Evolutionary conservation across 225 moss, liverwort and hornwort species (phyloP).

Genomic region (Straminergon stramineum): DNA sequence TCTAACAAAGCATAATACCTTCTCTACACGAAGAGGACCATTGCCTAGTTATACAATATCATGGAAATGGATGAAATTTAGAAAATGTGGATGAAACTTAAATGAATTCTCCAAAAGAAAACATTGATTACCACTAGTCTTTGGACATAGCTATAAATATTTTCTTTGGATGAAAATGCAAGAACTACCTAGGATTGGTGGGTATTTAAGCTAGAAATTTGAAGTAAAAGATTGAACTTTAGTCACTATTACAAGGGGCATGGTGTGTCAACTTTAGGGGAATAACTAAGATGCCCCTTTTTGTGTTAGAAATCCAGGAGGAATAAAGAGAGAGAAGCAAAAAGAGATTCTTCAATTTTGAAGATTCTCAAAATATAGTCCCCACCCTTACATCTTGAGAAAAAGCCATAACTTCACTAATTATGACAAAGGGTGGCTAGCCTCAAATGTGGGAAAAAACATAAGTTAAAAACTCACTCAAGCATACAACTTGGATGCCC

Average conservation of each 20-base stretch:
- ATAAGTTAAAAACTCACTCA: background rate
- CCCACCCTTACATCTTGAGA: accelerated
- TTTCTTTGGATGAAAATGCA: accelerated
- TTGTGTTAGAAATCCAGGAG: background rate
- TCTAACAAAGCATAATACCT: too few species aligned
- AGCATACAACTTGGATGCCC: background rate
- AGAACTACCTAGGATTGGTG: background rate
- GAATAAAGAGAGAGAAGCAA: accelerated
- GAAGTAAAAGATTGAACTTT: background rate
- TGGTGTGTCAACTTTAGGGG: accelerated
- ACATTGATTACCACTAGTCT: accelerated
- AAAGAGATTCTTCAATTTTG: background rate
- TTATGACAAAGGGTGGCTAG: background rate
- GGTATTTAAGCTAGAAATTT: accelerated
- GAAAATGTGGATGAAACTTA: background rate
- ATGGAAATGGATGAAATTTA: background rate
- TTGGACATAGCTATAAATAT: accelerated
- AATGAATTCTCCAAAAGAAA: accelerated
- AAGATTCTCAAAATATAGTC: background rate
- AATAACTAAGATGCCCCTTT: accelerated
- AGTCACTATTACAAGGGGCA: background rate
- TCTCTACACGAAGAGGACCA: too few species aligned
- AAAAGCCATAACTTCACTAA: background rate
- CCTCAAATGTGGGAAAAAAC: background rate
- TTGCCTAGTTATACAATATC: too few species aligned